A percentile compares a stretch with the other conserved stretches of the same genome.
These are phyloP conservation scores for Domatiomyces catenatus DNA, from an alignment of 2,329 filamentous ascomycete genomes.

Conservation along the genomic window DNA sequence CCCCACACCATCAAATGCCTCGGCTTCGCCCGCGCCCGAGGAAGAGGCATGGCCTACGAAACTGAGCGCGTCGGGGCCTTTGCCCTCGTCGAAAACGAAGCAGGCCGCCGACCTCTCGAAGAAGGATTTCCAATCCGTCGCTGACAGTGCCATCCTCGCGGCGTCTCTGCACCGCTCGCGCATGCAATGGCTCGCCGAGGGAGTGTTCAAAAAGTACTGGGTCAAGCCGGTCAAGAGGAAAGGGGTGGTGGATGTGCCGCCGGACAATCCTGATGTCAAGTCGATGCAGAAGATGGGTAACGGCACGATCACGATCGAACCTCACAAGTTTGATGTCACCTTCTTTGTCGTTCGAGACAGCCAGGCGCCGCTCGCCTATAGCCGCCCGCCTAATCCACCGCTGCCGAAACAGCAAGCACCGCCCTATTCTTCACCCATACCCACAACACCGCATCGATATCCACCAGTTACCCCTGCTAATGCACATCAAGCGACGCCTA, in stretches of 20 bases:
- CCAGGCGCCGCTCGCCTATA: conserved; percentile 21
- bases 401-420: conserved; percentile 8
- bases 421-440: conserved; percentile 24
- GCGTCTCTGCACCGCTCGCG: conserved; percentile 45
- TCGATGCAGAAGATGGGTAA: conserved; percentile 41
- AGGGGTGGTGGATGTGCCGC: conserved; percentile 29
- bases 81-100: conserved; percentile 38
- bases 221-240: conserved; percentile 43
- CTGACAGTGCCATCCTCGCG: conserved; percentile 43
- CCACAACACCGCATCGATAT: conserved; percentile 18
- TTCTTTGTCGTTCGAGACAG: conserved; percentile 41
- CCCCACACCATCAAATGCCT: conserved; percentile 19
- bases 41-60: conserved; percentile 34
- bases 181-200: conserved; percentile 39
- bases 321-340: conserved; percentile 46
- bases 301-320: conserved; percentile 46
- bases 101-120: conserved; percentile 35
- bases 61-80: conserved; percentile 36
- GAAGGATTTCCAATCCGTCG: conserved; percentile 44
- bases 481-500: conserved; percentile 4
- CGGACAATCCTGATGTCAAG: conserved; percentile 35
- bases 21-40: conserved; percentile 20
- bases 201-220: conserved; percentile 43
- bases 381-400: conserved; percentile 12
- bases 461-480: conserved; percentile 18